phyloP scores from a whole-genome alignment of 495 filamentous ascomycete species.

The Eremomyces bilateralis region DNA sequence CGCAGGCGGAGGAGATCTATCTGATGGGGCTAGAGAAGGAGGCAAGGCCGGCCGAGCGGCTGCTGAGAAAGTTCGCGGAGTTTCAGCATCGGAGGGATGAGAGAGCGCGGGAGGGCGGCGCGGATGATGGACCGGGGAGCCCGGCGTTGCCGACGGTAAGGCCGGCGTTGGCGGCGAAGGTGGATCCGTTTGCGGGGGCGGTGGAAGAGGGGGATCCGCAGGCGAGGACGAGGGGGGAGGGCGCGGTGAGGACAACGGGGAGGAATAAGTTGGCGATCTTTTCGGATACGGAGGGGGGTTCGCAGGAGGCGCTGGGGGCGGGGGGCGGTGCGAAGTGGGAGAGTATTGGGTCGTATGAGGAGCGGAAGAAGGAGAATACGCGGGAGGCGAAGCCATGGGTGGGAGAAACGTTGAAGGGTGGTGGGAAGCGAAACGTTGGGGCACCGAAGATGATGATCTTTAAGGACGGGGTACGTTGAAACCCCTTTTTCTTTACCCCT shows the following conservation, averaged over 20 bases:
- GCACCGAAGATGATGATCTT: slow-evolving; percentile 75
- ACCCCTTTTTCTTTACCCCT: slow-evolving; percentile 9
- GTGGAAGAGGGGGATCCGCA: slow-evolving; percentile 37
- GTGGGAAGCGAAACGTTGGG: slow-evolving; percentile 53
- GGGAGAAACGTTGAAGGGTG: slow-evolving; percentile 74
- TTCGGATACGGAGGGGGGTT: slow-evolving; percentile 39
- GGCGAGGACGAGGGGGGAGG: slow-evolving; percentile 28
- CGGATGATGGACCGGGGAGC: slow-evolving; percentile 45
- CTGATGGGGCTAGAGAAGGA: slow-evolving; percentile 69
- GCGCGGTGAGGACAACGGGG: slow-evolving; percentile 10
- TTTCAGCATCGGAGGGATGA: slow-evolving; percentile 57
- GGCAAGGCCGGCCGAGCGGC: slow-evolving; percentile 58
- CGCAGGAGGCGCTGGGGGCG: slow-evolving; percentile 6
- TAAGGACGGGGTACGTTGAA: slow-evolving; percentile 74
- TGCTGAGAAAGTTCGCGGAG: slow-evolving; percentile 73
- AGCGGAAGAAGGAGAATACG: slow-evolving; percentile 85
- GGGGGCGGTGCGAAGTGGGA: slow-evolving; percentile 58
- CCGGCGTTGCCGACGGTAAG: slow-evolving; percentile 69
- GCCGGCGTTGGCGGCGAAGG: slow-evolving; percentile 68
- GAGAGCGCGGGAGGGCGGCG: slow-evolving; percentile 31
- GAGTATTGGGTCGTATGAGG: slow-evolving; percentile 60
- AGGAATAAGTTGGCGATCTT: slow-evolving; percentile 83
- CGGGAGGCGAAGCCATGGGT: slow-evolving; percentile 77
- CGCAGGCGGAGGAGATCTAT: slow-evolving; percentile 86
- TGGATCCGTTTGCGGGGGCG: slow-evolving; percentile 46